Evolutionary conservation across 345 rosid genomes (phyloP).

Genomic region (Linum trigynum): DNA sequence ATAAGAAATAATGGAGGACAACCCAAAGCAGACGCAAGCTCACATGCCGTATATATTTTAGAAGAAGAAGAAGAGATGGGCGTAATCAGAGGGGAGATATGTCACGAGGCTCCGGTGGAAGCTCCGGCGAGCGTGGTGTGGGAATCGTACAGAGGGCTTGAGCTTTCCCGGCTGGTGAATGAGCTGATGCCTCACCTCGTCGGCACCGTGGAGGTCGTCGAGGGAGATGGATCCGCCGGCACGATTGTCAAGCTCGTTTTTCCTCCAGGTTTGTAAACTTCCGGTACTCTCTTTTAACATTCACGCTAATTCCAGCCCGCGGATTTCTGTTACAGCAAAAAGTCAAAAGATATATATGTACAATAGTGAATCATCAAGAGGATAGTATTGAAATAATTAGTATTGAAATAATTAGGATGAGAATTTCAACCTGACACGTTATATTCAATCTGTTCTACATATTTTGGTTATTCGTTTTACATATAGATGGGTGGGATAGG

Average conservation of each 20-base stretch:
- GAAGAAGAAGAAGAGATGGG: background rate
- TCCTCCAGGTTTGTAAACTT: background rate
- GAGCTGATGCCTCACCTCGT: background rate
- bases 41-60: background rate
- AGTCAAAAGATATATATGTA: too few species aligned
- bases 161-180: background rate
- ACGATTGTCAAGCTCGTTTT: background rate
- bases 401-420: too few species aligned
- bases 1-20: too few species aligned
- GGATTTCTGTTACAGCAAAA: too few species aligned
- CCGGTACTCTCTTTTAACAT: too few species aligned
- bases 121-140: background rate
- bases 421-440: too few species aligned
- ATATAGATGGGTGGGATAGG: too few species aligned
- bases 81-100: background rate
- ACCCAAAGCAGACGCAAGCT: background rate
- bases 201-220: background rate
- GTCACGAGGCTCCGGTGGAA: background rate
- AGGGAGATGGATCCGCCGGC: background rate
- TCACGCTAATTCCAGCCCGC: too few species aligned
- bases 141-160: background rate
- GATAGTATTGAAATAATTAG: too few species aligned
- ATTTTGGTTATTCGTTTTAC: too few species aligned
- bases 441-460: too few species aligned
- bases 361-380: too few species aligned